Conservation (phyloP, 169 alveolate species). For the Cryptosporidium viatorum region DNA sequence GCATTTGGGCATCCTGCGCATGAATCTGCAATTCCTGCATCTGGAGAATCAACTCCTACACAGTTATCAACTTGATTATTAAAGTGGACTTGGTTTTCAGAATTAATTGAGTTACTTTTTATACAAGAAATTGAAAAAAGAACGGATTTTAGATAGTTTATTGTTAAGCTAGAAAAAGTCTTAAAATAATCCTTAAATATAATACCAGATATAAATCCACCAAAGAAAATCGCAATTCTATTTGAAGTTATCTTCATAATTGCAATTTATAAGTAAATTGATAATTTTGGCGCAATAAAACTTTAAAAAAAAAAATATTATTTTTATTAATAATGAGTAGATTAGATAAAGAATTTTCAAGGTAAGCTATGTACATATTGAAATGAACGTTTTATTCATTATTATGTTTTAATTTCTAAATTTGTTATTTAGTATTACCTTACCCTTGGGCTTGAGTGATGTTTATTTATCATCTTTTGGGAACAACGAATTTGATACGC, state of each 20-base stretch:
- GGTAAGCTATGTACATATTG: conserved; percentile 12
- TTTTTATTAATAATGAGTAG: neutral
- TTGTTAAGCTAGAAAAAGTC: neutral
- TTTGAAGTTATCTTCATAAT: conserved; percentile 18
- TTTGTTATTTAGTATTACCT: conserved; percentile 4
- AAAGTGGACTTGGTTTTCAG: neutral
- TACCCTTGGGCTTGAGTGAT: conserved; percentile 26
- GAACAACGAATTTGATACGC: conserved; percentile 47
- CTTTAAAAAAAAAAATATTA: neutral
- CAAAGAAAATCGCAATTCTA: conserved; percentile 1
- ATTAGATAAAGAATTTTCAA: conserved; percentile 30
- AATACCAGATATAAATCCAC: conserved; percentile 36
- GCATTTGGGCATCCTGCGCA: conserved; percentile 99
- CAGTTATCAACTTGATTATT: conserved; percentile 77
- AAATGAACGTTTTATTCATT: neutral
- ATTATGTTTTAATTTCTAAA: neutral
- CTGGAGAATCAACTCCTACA: conserved; percentile 84
- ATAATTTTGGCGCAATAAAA: conserved; percentile 13
- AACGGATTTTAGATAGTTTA: neutral
- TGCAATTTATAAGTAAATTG: neutral
- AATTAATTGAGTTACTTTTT: neutral
- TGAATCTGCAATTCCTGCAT: conserved; percentile 91
- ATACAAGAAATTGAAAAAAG: neutral
- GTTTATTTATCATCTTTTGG: conserved; percentile 33
- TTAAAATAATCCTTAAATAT: neutral